phyloP scores from a whole-genome alignment of 768 basidiomycete species.

The Lentinus brumalis region DNA sequence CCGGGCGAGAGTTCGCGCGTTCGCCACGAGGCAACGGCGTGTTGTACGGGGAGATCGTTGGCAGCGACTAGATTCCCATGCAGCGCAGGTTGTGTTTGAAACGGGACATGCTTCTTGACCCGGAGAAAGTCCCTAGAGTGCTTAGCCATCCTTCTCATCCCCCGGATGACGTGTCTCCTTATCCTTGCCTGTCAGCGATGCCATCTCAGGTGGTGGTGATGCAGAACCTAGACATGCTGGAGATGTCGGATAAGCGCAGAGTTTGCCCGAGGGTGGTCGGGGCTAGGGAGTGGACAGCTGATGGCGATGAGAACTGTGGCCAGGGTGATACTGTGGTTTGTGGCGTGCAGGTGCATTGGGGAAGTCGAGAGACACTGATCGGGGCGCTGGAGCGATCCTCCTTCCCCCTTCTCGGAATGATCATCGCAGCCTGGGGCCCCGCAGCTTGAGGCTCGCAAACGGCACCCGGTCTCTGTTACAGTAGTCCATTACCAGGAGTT shows the following conservation, averaged over 20 bases:
- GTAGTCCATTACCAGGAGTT: conserved; percentile 8
- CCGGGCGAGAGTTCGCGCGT: conserved; percentile 10
- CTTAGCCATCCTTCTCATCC: conserved; percentile 6
- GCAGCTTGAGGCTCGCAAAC: not conserved
- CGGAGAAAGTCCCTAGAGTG: conserved; percentile 13
- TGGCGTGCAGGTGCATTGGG: not conserved
- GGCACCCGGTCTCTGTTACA: not conserved
- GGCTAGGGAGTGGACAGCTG: not conserved
- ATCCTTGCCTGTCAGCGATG: not conserved
- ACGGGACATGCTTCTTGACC: conserved; percentile 9
- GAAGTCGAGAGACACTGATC: not conserved
- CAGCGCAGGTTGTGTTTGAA: not conserved
- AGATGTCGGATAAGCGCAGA: not conserved
- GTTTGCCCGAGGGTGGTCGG: not conserved
- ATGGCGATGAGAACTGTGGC: not conserved
- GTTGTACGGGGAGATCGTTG: conserved; percentile 15
- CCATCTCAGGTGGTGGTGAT: not conserved
- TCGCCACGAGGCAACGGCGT: conserved; percentile 26
- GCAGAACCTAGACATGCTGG: not conserved
- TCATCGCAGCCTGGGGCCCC: conserved; percentile 1
- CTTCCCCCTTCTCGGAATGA: not conserved
- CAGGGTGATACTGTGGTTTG: not conserved
- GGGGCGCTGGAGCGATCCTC: not conserved
- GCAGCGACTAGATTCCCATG: conserved; percentile 9
- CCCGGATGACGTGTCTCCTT: conserved; percentile 8